These are phyloP conservation scores for Linderniella brevidens DNA, from an alignment of 257 asterid species.

Conservation along the genomic window DNA sequence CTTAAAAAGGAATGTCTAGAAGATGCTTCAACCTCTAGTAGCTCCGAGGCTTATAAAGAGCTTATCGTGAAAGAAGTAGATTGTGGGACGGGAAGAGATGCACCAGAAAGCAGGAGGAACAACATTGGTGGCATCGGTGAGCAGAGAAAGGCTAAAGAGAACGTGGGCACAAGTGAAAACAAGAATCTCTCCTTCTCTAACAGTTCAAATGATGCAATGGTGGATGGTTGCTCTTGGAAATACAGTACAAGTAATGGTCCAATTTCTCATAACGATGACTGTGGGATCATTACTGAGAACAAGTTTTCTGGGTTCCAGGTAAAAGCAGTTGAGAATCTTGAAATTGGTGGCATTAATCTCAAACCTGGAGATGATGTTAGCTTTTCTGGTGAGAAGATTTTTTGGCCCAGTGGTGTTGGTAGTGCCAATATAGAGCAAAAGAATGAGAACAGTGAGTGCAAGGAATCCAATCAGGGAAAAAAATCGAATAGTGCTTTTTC, in stretches of 20 bases:
- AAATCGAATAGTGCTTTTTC: slow-evolving; percentile 21
- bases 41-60: slow-evolving; percentile 47
- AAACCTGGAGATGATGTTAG: slow-evolving; percentile 28
- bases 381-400: slow-evolving; percentile 31
- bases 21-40: slow-evolving; percentile 18
- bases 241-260: slow-evolving; percentile 34
- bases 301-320: slow-evolving; percentile 40
- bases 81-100: slow-evolving; percentile 46
- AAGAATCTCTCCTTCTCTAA: slow-evolving; percentile 41
- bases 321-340: slow-evolving; percentile 25
- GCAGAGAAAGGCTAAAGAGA: slow-evolving; percentile 29
- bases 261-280: slow-evolving; percentile 30
- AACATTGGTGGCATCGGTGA: slow-evolving; percentile 26
- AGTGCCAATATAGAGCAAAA: slow-evolving; percentile 19
- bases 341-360: slow-evolving; percentile 21
- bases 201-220: slow-evolving; percentile 40
- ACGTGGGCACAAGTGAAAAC: slow-evolving; percentile 39
- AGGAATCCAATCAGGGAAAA: slow-evolving; percentile 32
- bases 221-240: slow-evolving; percentile 53
- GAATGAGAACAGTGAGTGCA: slow-evolving; percentile 33
- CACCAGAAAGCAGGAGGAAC: slow-evolving; percentile 39
- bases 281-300: slow-evolving; percentile 16
- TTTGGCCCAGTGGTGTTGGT: slow-evolving; percentile 43
- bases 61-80: slow-evolving; percentile 82
- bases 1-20: slow-evolving; percentile 21